Evolutionary conservation across 805 yeast species (phyloP), one percentile per base, ranked within the genome.

Genomic region (Lachancea meyersii): DNA sequence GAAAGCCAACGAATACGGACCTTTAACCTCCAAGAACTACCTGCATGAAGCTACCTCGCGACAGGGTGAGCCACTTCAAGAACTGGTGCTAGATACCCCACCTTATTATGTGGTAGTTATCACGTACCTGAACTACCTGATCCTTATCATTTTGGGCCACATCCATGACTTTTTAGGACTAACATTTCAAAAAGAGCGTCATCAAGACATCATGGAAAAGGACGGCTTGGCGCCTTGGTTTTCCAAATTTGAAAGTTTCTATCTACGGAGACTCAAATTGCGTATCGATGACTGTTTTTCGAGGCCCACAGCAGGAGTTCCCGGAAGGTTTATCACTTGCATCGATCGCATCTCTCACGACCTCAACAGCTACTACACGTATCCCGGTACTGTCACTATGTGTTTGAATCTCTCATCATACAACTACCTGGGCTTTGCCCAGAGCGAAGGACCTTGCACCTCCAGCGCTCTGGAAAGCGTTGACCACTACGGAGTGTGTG

Each of bases 191-290:
- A 83, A 85, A 16, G 73, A 76, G 40, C 75, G 72, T 42, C 84
- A 82, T 54, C 68, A 65, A 31, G 84, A 82, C 50, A 71, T 89
- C 45, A 64, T 82, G 40, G 91, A 86, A 57, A 73, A 75, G 49
- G 80, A 91, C 60, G 98, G 98, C 1, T 80, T 86, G 56, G 97
- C 98, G 26, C 97, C 99, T 22, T 84, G 96, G 83, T 85, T 83
- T 55, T 84, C 93, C 20, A 91, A 88, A 36, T 88, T 91, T 61
- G 99, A 93, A 65, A 79, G 86, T 49, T 94, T 93, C 62, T 93
- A 89, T 64, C 82, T 89, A 33, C 82, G 99, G 55, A 80, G 97
- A 56, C 75, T 93, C 72, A 89, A 93, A 63, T 77, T 75, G 53
- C 83, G 96, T 65, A 77, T 93, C 46, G 95, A 86, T 61, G 97